Conservation (phyloP, 345 rosid genomes). For the Eucalyptus pauciflora region DNA sequence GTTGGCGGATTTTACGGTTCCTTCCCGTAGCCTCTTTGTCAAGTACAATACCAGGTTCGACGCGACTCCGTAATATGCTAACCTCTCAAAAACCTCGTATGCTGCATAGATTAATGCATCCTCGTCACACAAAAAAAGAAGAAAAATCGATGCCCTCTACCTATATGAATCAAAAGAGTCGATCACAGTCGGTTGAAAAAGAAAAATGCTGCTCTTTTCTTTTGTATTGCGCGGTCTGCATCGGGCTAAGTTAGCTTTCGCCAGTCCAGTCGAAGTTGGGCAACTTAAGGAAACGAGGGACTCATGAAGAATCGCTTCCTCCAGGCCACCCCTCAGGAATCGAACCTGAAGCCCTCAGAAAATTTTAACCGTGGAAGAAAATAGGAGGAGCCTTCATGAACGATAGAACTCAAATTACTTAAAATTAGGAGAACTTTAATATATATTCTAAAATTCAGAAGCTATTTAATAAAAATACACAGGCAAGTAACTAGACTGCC, state of each 20-base stretch:
- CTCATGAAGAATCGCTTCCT: background rate
- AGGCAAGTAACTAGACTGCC: no score
- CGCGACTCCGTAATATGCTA: conserved; percentile 37
- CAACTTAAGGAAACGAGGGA: background rate
- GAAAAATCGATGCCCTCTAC: background rate
- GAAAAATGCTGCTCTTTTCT: background rate
- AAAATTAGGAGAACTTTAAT: background rate
- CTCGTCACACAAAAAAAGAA: background rate
- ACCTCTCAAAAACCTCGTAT: background rate
- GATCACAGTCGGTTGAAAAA: background rate
- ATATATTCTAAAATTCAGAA: background rate
- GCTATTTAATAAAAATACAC: background rate
- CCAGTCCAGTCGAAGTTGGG: background rate
- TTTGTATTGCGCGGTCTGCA: background rate
- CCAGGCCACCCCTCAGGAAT: background rate
- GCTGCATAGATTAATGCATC: background rate
- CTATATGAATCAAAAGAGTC: background rate
- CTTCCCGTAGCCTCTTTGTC: background rate
- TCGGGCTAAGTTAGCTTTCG: background rate
- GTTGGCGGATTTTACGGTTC: background rate
- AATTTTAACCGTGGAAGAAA: background rate
- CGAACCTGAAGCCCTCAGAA: background rate
- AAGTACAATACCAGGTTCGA: conserved; percentile 16
- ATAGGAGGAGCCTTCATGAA: background rate
- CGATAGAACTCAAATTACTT: rapidly evolving